Evolutionary conservation across 2,329 filamentous ascomycete genomes (phyloP).

Genomic region (Cordyceps tenuipes): DNA sequence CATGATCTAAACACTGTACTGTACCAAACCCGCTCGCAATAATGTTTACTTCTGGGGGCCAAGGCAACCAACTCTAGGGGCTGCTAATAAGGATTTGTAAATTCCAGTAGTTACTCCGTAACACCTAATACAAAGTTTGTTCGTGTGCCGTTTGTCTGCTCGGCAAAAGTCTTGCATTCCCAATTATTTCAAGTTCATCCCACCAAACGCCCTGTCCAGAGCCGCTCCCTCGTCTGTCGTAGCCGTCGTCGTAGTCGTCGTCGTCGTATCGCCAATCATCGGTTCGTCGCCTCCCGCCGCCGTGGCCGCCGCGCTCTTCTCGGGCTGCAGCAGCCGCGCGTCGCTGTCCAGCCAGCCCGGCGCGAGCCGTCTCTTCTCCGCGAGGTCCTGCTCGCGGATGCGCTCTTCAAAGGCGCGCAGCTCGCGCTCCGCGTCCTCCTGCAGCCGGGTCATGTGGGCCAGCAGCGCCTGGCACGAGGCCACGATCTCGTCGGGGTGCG

Average conservation of each 20-base stretch:
- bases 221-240: conserved; percentile 44
- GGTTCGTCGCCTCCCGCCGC: conserved; percentile 17
- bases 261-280: not conserved
- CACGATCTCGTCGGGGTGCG: conserved; percentile 80
- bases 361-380: conserved; percentile 70
- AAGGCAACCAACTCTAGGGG: not conserved
- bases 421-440: conserved; percentile 57
- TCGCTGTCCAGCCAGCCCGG: conserved; percentile 77
- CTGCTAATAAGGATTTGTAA: not conserved
- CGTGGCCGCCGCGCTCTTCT: conserved; percentile 34
- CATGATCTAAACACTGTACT: conserved; percentile 13
- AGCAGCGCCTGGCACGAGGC: conserved; percentile 72
- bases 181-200: conserved; percentile 27
- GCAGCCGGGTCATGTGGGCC: conserved; percentile 62
- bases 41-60: not conserved
- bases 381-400: conserved; percentile 57
- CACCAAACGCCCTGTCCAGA: conserved; percentile 50
- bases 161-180: not conserved
- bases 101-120: conserved; percentile 5
- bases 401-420: conserved; percentile 63
- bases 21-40: not conserved
- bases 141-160: not conserved
- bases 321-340: conserved; percentile 59
- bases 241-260: conserved; percentile 32
- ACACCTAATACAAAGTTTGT: conserved; percentile 5